Evolutionary conservation across 371 early-diverging fungal genomes (phyloP).

Genomic region (Parasitella parasitica): DNA sequence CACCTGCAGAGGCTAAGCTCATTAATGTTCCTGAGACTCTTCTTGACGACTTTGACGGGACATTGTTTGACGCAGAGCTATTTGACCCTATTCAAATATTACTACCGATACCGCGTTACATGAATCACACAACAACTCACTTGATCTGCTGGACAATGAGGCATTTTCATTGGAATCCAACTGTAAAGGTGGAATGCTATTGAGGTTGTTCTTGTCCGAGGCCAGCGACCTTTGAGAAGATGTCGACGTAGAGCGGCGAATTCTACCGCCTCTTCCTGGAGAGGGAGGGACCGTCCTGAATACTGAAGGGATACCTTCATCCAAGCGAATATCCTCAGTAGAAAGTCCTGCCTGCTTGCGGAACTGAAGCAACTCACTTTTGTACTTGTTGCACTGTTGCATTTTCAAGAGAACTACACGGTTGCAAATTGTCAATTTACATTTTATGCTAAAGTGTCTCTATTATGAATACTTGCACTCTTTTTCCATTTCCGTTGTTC

Average conservation of each 20-base stretch:
- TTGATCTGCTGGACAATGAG: slow-evolving; percentile 14
- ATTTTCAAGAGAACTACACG: slow-evolving; percentile 60
- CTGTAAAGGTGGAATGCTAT: slow-evolving; percentile 39
- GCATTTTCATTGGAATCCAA: slow-evolving; percentile 1
- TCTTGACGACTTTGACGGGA: slow-evolving; percentile 29
- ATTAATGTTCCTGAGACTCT: slow-evolving; percentile 44
- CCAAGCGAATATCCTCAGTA: slow-evolving; percentile 55
- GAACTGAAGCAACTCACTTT: slow-evolving; percentile 67
- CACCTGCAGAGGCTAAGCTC: slow-evolving; percentile 29
- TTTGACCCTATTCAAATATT: slow-evolving; percentile 33
- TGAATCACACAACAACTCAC: no score
- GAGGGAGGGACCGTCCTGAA: slow-evolving; percentile 51
- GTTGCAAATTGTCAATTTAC: background rate
- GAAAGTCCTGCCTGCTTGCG: slow-evolving; percentile 64
- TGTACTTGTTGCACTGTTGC: slow-evolving; percentile 68
- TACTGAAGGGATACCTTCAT: slow-evolving; percentile 53
- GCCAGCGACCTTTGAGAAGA: slow-evolving; percentile 49
- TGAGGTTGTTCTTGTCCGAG: slow-evolving; percentile 37
- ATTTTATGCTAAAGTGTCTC: background rate
- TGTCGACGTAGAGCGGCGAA: slow-evolving; percentile 46
- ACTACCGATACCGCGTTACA: no score
- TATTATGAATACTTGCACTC: slow-evolving; percentile 54
- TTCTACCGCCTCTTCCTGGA: slow-evolving; percentile 42
- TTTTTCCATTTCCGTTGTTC: slow-evolving; percentile 69
- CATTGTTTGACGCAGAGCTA: slow-evolving; percentile 30